A percentile compares a stretch with the other conserved stretches of the same genome.
Conservation (phyloP, 2,329 filamentous ascomycete genomes). For the Ramichloridium luteum region DNA sequence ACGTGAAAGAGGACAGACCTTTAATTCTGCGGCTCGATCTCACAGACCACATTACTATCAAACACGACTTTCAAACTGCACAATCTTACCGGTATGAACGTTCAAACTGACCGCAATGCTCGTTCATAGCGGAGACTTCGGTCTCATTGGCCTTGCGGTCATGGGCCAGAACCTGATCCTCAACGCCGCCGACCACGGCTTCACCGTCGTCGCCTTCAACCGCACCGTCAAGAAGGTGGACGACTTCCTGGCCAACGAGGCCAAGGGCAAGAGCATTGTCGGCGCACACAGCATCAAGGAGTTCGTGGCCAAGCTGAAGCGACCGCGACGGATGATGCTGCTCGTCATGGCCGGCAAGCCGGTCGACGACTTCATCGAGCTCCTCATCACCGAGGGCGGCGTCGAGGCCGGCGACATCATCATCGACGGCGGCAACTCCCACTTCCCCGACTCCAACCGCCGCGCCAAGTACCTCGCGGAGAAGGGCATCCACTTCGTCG, state of each 20-base stretch:
- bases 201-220: conserved; percentile 98
- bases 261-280: conserved; percentile 74
- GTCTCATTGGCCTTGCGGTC: conserved; percentile 41
- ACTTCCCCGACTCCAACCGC: conserved; percentile 98
- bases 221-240: conserved; percentile 98
- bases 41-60: background rate
- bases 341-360: conserved; percentile 97
- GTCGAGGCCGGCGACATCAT: conserved; percentile 88
- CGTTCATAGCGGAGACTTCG: conserved; percentile 37
- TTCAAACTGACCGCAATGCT: conserved; percentile 12
- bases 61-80: too few relatives aligned
- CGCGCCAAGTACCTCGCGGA: conserved; percentile 72
- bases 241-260: conserved; percentile 39
- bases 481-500: conserved; percentile 93
- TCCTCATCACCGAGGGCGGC: conserved; percentile 55
- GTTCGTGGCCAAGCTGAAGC: conserved; percentile 94
- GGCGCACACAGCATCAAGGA: conserved; percentile 90
- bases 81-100: conserved; percentile 7
- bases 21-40: too few relatives aligned
- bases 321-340: conserved; percentile 91
- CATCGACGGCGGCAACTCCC: conserved; percentile 98
- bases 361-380: conserved; percentile 98
- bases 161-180: conserved; percentile 45
- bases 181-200: conserved; percentile 50
- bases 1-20: too few relatives aligned